These are phyloP conservation scores for Pseudomonodictys pantanalensis DNA, from an alignment of 495 filamentous ascomycete genomes.

Conservation along the genomic window DNA sequence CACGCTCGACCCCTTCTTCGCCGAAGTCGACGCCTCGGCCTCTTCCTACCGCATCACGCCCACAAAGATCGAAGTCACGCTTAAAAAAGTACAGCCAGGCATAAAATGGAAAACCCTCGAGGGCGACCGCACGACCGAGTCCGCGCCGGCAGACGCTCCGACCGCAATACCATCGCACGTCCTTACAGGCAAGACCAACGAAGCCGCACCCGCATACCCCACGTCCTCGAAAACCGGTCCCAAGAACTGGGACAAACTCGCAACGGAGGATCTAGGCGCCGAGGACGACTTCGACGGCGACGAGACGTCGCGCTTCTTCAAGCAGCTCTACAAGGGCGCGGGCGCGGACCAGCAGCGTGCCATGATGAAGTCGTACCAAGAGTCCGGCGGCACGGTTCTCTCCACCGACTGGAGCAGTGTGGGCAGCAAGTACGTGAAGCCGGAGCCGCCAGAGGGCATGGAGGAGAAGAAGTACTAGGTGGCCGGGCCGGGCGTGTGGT, in stretches of 20 bases:
- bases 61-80: slow-evolving; percentile 79
- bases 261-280: slow-evolving; percentile 48
- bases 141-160: slow-evolving; percentile 22
- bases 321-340: slow-evolving; percentile 77
- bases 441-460: slow-evolving; percentile 72
- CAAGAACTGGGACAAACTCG: slow-evolving; percentile 91
- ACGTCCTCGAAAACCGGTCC: slow-evolving; percentile 80
- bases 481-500: too few relatives aligned
- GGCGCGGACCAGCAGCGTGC: slow-evolving; percentile 78
- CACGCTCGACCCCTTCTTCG: slow-evolving; percentile 68
- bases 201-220: slow-evolving; percentile 64
- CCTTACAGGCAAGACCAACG: slow-evolving; percentile 10
- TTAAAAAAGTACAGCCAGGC: slow-evolving; percentile 65
- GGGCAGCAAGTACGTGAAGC: slow-evolving; percentile 65
- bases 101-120: slow-evolving; percentile 77
- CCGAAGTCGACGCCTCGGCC: slow-evolving; percentile 56
- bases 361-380: slow-evolving; percentile 96
- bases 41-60: slow-evolving; percentile 64
- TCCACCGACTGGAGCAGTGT: slow-evolving; percentile 95
- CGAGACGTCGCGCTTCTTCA: slow-evolving; percentile 85
- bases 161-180: slow-evolving; percentile 15
- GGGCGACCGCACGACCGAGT: slow-evolving; percentile 40
- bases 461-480: slow-evolving; percentile 60
- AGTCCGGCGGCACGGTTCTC: slow-evolving; percentile 88
- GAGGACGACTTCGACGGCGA: slow-evolving; percentile 62